Percentiles rank a stretch among this genome's conserved stretches.
Conservation (phyloP, 306 rosid species). For the Vigna nakashimae region DNA sequence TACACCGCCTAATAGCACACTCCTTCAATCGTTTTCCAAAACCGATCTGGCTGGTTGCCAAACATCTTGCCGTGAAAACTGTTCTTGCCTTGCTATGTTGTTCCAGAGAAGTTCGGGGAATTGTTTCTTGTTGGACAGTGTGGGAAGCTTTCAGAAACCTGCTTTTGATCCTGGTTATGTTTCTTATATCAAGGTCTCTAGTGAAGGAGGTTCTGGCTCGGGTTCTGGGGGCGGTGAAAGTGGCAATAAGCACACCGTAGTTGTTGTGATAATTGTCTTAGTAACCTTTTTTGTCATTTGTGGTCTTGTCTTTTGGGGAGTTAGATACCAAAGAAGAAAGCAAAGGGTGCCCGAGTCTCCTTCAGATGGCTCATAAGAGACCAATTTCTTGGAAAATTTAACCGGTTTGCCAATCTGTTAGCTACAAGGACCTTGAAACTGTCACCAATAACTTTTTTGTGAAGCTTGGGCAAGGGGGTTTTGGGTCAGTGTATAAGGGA, state of each 20-base stretch:
- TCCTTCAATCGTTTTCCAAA: slow-evolving; percentile 62
- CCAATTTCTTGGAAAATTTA: slow-evolving; percentile 77
- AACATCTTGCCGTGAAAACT: slow-evolving; percentile 63
- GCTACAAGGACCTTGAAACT: slow-evolving; percentile 68
- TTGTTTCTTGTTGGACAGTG: slow-evolving; percentile 68
- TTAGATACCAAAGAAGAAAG: slow-evolving; percentile 57
- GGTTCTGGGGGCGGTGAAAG: slow-evolving; percentile 48
- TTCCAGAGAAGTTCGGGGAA: slow-evolving; percentile 72
- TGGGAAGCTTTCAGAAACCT: slow-evolving; percentile 76
- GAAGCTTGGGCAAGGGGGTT: slow-evolving; percentile 94
- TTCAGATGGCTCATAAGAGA: slow-evolving; percentile 74
- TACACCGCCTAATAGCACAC: too few relatives aligned
- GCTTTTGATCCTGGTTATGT: slow-evolving; percentile 57
- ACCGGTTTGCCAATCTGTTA: slow-evolving; percentile 82
- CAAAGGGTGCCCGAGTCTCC: slow-evolving; percentile 54
- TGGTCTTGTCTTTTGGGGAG: slow-evolving; percentile 57
- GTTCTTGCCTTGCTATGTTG: slow-evolving; percentile 86
- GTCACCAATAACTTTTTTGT: slow-evolving; percentile 81
- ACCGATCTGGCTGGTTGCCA: slow-evolving; percentile 71
- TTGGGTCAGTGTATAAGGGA: slow-evolving; percentile 91
- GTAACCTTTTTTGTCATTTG: slow-evolving; percentile 57
- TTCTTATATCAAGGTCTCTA: slow-evolving; percentile 71
- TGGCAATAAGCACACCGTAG: slow-evolving; percentile 51
- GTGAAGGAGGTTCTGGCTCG: slow-evolving; percentile 40
- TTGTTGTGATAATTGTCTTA: slow-evolving; percentile 65